Percentiles rank a stretch among this genome's conserved stretches.
Conservation (phyloP, 495 filamentous ascomycete genomes). For the Neurospora hispaniola region DNA sequence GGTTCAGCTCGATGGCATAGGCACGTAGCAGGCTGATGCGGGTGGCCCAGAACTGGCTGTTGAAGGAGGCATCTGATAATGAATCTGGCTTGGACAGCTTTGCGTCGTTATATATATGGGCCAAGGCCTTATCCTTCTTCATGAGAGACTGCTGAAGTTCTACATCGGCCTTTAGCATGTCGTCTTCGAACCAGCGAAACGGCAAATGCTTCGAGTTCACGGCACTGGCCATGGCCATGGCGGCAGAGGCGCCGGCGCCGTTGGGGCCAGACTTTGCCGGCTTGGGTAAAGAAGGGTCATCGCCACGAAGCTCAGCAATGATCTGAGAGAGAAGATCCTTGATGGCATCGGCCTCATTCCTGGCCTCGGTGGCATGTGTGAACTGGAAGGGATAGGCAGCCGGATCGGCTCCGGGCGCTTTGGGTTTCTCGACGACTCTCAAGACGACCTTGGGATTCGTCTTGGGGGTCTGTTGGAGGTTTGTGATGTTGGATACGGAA, state of each 20-base stretch:
- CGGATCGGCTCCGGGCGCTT: slow-evolving; percentile 38
- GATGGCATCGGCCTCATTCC: slow-evolving; percentile 72
- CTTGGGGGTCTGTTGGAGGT: slow-evolving; percentile 88
- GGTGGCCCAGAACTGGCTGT: slow-evolving; percentile 86
- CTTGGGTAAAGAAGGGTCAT: slow-evolving; percentile 33
- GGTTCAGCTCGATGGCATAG: slow-evolving; percentile 78
- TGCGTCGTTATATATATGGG: slow-evolving; percentile 72
- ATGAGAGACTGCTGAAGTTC: slow-evolving; percentile 79
- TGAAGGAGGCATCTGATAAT: slow-evolving; percentile 65
- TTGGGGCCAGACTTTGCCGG: slow-evolving; percentile 22
- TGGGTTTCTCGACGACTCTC: slow-evolving; percentile 65
- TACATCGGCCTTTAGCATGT: slow-evolving; percentile 56
- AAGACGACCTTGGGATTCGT: slow-evolving; percentile 78
- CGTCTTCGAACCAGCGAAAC: slow-evolving; percentile 63
- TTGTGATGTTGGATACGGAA: slow-evolving; percentile 64
- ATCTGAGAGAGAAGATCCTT: slow-evolving; percentile 69
- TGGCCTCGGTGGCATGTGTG: slow-evolving; percentile 63
- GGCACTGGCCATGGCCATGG: slow-evolving; percentile 39
- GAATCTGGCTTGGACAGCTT: slow-evolving; percentile 68
- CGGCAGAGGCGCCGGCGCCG: slow-evolving; percentile 28
- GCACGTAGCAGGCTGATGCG: slow-evolving; percentile 74
- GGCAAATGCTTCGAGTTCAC: slow-evolving; percentile 34
- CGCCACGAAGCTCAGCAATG: slow-evolving; percentile 58
- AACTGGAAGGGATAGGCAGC: slow-evolving; percentile 76
- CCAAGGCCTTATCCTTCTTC: slow-evolving; percentile 58